A percentile compares a stretch with the other conserved stretches of the same genome.
Evolutionary conservation across 2,329 filamentous ascomycete species (phyloP).

Genomic region (Colletotrichum horii): DNA sequence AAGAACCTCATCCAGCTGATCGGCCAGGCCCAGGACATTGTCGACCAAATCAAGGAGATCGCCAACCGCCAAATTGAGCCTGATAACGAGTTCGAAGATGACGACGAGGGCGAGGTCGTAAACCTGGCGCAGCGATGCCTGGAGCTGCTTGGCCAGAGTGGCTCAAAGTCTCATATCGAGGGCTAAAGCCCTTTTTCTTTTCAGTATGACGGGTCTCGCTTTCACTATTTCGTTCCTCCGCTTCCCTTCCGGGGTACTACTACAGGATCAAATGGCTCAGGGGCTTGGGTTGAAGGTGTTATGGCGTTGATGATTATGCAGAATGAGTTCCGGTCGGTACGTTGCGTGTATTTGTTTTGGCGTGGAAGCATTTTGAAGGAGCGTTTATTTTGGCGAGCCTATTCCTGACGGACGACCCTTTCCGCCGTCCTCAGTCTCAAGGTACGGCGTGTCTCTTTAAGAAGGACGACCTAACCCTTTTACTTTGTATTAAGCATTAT

Average conservation of each 20-base stretch:
- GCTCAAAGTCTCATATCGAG: conserved; percentile 82
- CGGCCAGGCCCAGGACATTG: conserved; percentile 86
- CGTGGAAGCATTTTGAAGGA: conserved; percentile 22
- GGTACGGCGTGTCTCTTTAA: not conserved
- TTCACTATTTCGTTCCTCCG: conserved; percentile 7
- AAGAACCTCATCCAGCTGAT: conserved; percentile 87
- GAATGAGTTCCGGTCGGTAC: conserved; percentile 22
- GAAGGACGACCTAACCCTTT: conserved; percentile 17
- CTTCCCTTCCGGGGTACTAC: conserved; percentile 3
- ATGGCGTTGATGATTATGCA: conserved; percentile 22
- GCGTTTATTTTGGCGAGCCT: conserved; percentile 18
- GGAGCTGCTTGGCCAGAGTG: conserved; percentile 80
- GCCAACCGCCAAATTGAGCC: conserved; percentile 88
- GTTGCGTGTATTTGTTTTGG: conserved; percentile 22
- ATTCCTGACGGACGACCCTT: not conserved
- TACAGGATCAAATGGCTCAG: conserved; percentile 7
- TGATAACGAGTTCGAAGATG: conserved; percentile 85
- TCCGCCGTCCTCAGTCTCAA: not conserved
- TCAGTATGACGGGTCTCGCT: not conserved
- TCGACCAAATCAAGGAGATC: conserved; percentile 90
- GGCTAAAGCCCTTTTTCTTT: conserved; percentile 52
- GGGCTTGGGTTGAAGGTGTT: conserved; percentile 18
- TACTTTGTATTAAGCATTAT: conserved; percentile 29
- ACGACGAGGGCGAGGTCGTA: conserved; percentile 92
- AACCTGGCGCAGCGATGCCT: conserved; percentile 88